Evolutionary conservation across 1,284 basidiomycete species (phyloP).

Genomic region (Apiotrichum veenhuisii): DNA sequence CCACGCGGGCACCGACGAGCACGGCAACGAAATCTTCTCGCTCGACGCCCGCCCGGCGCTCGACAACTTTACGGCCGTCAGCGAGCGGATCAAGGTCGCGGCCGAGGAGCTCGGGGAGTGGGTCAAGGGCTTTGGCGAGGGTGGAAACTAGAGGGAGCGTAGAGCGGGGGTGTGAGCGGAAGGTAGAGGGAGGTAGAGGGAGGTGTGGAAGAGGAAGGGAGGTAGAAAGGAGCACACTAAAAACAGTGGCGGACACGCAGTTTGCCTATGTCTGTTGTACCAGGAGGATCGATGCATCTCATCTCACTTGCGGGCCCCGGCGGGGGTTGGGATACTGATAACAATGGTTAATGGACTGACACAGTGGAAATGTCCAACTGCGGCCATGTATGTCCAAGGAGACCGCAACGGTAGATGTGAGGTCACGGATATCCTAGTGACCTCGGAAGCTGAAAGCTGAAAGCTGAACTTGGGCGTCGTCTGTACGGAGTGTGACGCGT

Average conservation of each 20-base stretch:
- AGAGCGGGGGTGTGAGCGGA: background rate
- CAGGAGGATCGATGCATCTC: background rate
- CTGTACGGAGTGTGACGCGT: no score
- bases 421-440: no score
- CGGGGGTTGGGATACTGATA: no score
- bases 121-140: background rate
- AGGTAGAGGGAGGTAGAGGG: background rate
- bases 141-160: background rate
- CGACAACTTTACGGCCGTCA: conserved; percentile 69
- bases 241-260: background rate
- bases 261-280: background rate
- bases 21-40: conserved; percentile 85
- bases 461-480: no score
- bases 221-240: background rate
- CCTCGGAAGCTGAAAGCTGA: no score
- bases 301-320: background rate
- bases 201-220: no score
- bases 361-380: no score
- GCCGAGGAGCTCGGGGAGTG: conserved; percentile 59
- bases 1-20: conserved; percentile 73
- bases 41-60: conserved; percentile 87
- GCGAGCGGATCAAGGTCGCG: conserved; percentile 65
- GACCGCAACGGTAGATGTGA: no score
- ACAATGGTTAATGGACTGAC: background rate
- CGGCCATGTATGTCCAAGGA: no score